Base-by-base conservation (phyloP, 2,329 filamentous ascomycete genomes). In the Sporothrix inflata region DNA sequence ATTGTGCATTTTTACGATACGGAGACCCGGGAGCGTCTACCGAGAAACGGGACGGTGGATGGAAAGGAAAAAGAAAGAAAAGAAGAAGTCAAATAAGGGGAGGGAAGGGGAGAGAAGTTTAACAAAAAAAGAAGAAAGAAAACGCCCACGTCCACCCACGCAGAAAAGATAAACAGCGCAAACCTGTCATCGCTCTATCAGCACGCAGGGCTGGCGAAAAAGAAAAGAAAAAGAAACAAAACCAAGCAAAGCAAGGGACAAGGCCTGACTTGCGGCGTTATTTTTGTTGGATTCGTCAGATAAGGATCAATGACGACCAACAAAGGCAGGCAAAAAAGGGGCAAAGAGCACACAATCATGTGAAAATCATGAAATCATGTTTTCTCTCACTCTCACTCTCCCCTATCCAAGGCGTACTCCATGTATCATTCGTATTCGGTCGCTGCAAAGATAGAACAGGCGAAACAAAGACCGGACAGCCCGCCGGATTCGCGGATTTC, bases 361-460 rank as follows among this genome's bases (percentile, higher is more conserved):
- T 69, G 66, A 53, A 53, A 53, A 69, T 65, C 61, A 65, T 65
- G 61, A 63, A 63, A 63, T 63, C 57, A 63, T 63, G 34, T 63
- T 42, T n/a, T 19, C 57, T 61, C 34, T 34, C 57, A 63, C 57
- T 30, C 53, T 34, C 14, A 57, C 34, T 21, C 38, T 21, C 53
- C 27, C 24, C 4, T 34, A 19, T 45, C 19, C 38, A 45, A 47
- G 38, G 57, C 34, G 21, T 19, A 40, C 19, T 40, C 9, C 19
- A 63, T 63, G 57, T 8, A 63, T 34, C 27, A 40, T 21, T 63
- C 34, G 53, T 57, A 40, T 19, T 63, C 57, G 57, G 57, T 42
- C 57, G 42, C 14, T 40, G 12, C 57, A 63, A 21, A 63, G 57
- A 63, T 63, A 63, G 57, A 63, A 14, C n/a, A 63, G 57, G 42